Evolutionary conservation across 2,329 filamentous ascomycete species (phyloP), one percentile per base, ranked within the genome.

Genomic region (Pyrenochaeta sp.): DNA sequence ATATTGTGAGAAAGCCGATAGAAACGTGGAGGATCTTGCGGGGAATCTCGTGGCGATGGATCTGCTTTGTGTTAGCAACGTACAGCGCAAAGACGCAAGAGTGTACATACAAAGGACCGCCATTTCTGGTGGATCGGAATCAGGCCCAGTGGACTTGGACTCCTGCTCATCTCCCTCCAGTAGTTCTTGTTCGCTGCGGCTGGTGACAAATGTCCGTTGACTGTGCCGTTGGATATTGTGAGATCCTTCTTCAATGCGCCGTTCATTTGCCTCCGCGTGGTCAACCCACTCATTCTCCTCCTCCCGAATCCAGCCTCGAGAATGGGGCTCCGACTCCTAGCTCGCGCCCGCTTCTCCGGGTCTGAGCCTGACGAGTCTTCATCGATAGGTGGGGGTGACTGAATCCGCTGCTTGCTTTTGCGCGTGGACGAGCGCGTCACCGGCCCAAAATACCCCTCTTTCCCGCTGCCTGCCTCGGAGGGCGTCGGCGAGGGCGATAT

Each of bases 61-160:
- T 75, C 76, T 78, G 53, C 12, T n/a, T 41, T 53, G 58, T 52
- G 59, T 72, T 55, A 72, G 52, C 14, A 39, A 18, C 9, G 36
- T 33, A 12, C 12, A n/a, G 15, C 10, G 3, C 14, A 51, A 32
- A 18, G 17, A 15, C 37, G 29, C 35, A 11, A 15, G 31, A 37
- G 31, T 45, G 10, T 21, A 75, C 78, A 51, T 72, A 97, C 91
- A 71, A 99, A 92, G 23, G 85, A 90, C 66, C 92, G 86, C 85
- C 95, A 99, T 72, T 95, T 90, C 56, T 91, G 84, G 76, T 99
- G 95, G 67, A 99, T 94, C 2, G 95, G 95, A 56, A 99, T 99
- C 43, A 98, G 83, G 7, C 95, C 95, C 4, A 98, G 83, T 9
- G 95, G 95, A 67, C 91, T 96, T 2, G 95, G 95, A 65, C 92